Conservation (phyloP, 2,329 filamentous ascomycete genomes). For the Neoarthrinium moseri region DNA sequence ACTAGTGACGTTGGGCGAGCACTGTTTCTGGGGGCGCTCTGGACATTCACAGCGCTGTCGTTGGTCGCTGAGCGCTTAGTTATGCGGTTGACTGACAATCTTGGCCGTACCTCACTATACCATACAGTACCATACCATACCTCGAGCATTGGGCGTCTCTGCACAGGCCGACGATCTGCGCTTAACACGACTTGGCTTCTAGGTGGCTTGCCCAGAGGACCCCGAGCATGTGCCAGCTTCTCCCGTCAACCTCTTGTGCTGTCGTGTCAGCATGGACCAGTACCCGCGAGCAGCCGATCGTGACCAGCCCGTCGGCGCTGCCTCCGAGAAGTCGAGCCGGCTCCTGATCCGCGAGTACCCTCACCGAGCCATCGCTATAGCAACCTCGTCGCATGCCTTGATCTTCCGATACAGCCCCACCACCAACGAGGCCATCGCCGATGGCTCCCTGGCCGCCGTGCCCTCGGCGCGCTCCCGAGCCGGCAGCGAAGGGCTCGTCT, state of each 20-base stretch:
- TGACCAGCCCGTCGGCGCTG: slow-evolving; percentile 10
- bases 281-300: slow-evolving; percentile 13
- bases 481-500: slow-evolving; percentile 40
- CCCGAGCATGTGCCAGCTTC: slow-evolving; percentile 3
- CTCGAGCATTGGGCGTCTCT: too few relatives aligned
- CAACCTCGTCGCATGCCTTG: slow-evolving; percentile 74
- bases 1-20: slow-evolving; percentile 9
- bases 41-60: too few relatives aligned
- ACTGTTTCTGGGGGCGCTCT: too few relatives aligned
- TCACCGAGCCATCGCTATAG: slow-evolving; percentile 83
- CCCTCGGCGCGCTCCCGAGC: slow-evolving; percentile 43
- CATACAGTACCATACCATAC: too few relatives aligned
- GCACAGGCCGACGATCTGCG: too few relatives aligned
- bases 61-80: too few relatives aligned
- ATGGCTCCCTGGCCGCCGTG: slow-evolving; percentile 58
- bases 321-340: slow-evolving; percentile 63
- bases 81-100: too few relatives aligned
- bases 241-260: slow-evolving; percentile 2
- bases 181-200: too few relatives aligned
- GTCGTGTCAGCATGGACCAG: slow-evolving; percentile 11
- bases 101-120: too few relatives aligned
- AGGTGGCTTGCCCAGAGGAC: too few relatives aligned
- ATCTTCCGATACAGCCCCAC: slow-evolving; percentile 78
- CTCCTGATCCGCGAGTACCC: slow-evolving; percentile 85
- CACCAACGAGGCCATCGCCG: slow-evolving; percentile 56